Evolutionary conservation across 1,284 basidiomycete genomes (phyloP).

Genomic region (Pulveroboletus sp.): DNA sequence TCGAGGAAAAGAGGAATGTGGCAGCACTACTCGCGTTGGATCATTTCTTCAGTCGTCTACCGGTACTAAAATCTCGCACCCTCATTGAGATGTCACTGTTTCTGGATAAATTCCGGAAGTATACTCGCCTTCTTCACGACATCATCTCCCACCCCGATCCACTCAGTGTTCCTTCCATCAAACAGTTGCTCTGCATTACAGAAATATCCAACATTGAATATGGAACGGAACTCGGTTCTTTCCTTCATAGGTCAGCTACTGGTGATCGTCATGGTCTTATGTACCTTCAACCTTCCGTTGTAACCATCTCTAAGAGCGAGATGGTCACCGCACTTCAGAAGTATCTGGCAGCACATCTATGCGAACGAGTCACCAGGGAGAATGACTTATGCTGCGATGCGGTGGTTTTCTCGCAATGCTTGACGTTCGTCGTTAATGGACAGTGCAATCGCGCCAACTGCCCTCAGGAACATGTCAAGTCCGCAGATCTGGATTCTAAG

Average conservation of each 20-base stretch:
- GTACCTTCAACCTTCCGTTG: not conserved
- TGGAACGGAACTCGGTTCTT: slow-evolving; percentile 29
- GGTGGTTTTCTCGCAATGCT: slow-evolving; percentile 43
- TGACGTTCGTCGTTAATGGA: slow-evolving; percentile 37
- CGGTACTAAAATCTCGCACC: slow-evolving; percentile 13
- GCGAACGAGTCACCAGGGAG: slow-evolving; percentile 37
- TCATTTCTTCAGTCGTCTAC: slow-evolving; percentile 23
- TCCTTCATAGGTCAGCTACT: slow-evolving; percentile 23
- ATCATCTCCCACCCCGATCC: slow-evolving; percentile 34
- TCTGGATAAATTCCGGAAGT: slow-evolving; percentile 41
- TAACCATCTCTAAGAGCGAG: slow-evolving; percentile 10
- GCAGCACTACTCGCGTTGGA: slow-evolving; percentile 32
- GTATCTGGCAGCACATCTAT: slow-evolving; percentile 34
- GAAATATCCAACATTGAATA: slow-evolving; percentile 32
- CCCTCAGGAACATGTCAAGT: slow-evolving; percentile 40
- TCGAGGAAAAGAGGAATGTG: not conserved
- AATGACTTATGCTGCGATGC: slow-evolving; percentile 37
- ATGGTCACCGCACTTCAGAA: slow-evolving; percentile 18
- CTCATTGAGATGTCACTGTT: slow-evolving; percentile 33
- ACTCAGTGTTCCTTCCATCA: slow-evolving; percentile 25
- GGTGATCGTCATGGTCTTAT: not conserved
- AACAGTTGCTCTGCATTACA: slow-evolving; percentile 43
- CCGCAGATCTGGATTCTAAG: slow-evolving; percentile 26
- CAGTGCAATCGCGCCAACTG: slow-evolving; percentile 43
- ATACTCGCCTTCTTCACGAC: slow-evolving; percentile 38